Percentiles rank a stretch among this genome's conserved stretches.
phyloP scores from a whole-genome alignment of 768 basidiomycete species.

The Gymnopilus dilepis region DNA sequence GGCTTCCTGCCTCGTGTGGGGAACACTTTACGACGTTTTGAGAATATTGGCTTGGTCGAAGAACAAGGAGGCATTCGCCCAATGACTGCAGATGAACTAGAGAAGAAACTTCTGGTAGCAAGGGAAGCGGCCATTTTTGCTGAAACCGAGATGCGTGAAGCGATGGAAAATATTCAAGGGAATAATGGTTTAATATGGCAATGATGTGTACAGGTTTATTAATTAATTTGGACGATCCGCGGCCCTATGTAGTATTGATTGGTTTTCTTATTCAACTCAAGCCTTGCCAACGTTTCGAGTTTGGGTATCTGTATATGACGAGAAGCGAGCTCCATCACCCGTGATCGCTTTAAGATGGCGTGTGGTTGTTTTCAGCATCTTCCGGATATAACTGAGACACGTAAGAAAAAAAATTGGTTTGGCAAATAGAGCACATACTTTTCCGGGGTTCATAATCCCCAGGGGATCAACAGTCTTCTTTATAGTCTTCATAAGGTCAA shows the following conservation, averaged over 20 bases:
- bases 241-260: background rate
- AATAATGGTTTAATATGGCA: constrained; percentile 34
- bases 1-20: constrained; percentile 73
- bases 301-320: too few relatives aligned
- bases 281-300: too few relatives aligned
- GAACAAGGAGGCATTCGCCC: constrained; percentile 48
- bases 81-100: constrained; percentile 76
- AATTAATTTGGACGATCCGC: background rate
- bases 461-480: constrained; percentile 81
- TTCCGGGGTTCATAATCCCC: constrained; percentile 87
- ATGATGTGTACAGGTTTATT: background rate
- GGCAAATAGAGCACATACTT: constrained; percentile 41
- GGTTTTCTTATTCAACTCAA: too few relatives aligned
- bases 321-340: constrained; percentile 2
- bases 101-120: constrained; percentile 72
- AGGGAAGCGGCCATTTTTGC: constrained; percentile 74
- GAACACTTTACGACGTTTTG: constrained; percentile 70
- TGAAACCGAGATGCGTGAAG: constrained; percentile 75
- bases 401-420: constrained; percentile 13
- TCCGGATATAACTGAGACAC: constrained; percentile 40
- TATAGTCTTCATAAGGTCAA: constrained; percentile 85
- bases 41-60: constrained; percentile 63
- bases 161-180: constrained; percentile 61
- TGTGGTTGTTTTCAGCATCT: constrained; percentile 9
- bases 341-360: background rate